These are phyloP conservation scores for Cardamine chenopodiifolia DNA, from an alignment of 345 rosid genomes.

Conservation along the genomic window DNA sequence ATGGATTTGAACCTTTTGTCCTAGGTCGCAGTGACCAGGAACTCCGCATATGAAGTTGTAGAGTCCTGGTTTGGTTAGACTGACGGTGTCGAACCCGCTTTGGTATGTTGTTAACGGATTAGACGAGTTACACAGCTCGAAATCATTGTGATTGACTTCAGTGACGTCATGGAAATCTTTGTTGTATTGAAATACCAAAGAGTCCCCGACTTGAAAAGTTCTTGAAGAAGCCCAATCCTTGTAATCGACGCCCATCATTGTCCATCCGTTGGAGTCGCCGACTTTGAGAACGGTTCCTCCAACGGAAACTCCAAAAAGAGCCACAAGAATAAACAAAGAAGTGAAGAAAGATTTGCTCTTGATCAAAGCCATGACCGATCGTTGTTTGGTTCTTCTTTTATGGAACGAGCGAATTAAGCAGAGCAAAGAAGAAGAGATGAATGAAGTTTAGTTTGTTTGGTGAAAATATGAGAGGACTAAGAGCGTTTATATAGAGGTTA, in stretches of 20 bases:
- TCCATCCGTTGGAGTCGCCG: slow-evolving; percentile 6
- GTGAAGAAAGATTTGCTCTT: neutral
- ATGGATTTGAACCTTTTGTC: slow-evolving; percentile 18
- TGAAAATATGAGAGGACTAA: neutral
- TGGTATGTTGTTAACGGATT: neutral
- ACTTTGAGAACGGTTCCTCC: slow-evolving; percentile 17
- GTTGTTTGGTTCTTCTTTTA: too few species aligned
- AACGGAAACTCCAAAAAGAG: neutral
- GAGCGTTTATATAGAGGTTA: neutral
- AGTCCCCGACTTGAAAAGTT: slow-evolving; percentile 29
- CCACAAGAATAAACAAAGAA: neutral
- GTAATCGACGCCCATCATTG: neutral
- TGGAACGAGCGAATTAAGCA: neutral
- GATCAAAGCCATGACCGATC: neutral
- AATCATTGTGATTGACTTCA: slow-evolving; percentile 17
- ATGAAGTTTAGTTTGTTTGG: neutral
- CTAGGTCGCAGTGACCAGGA: neutral
- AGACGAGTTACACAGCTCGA: neutral
- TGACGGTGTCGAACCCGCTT: neutral
- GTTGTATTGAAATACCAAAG: slow-evolving; percentile 22
- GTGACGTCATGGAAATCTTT: slow-evolving; percentile 16
- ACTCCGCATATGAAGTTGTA: slow-evolving; percentile 15
- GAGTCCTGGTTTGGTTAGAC: slow-evolving; percentile 17
- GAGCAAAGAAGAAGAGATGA: too few species aligned
- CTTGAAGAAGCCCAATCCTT: slow-evolving; percentile 20